Conservation (phyloP, 2,329 filamentous ascomycete species). For the Ploettnerulaceae sp. region DNA sequence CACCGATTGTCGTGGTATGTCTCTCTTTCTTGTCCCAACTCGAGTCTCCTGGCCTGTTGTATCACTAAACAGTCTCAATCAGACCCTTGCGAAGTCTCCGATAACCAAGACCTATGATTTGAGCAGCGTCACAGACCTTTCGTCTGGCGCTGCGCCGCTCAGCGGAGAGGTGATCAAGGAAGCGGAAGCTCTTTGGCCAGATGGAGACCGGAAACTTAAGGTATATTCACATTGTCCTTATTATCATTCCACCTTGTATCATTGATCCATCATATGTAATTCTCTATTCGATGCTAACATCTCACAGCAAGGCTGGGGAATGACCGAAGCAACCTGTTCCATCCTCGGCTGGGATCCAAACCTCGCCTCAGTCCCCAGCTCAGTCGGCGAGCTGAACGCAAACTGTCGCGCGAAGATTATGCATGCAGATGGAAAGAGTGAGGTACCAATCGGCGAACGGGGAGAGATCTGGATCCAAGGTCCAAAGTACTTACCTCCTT, state of each 20-base stretch:
- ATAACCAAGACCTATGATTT: slow-evolving; percentile 75
- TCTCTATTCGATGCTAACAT: not conserved
- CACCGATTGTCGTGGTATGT: slow-evolving; percentile 62
- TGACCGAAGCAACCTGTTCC: slow-evolving; percentile 79
- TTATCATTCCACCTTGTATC: not conserved
- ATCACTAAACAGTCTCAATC: slow-evolving; percentile 23
- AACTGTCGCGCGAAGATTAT: slow-evolving; percentile 68
- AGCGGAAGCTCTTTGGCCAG: slow-evolving; percentile 62
- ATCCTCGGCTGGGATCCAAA: slow-evolving; percentile 59
- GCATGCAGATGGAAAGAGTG: slow-evolving; percentile 26
- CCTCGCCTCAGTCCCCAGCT: slow-evolving; percentile 39
- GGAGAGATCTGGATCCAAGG: slow-evolving; percentile 67
- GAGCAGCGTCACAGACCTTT: slow-evolving; percentile 70
- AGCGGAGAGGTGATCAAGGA: slow-evolving; percentile 72
- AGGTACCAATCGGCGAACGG: slow-evolving; percentile 46
- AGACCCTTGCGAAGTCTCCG: slow-evolving; percentile 70
- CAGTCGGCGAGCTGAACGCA: slow-evolving; percentile 63
- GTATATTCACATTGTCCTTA: not conserved
- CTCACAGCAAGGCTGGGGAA: slow-evolving; percentile 72
- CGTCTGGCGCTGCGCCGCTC: slow-evolving; percentile 79
- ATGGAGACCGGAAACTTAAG: slow-evolving; percentile 63
- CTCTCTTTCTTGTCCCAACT: not conserved
- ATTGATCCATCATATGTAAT: not conserved
- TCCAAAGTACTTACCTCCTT: slow-evolving; percentile 38
- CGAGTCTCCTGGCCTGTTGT: too few species aligned